phyloP scores from a whole-genome alignment of 225 moss, liverwort and hornwort genomes.

The Bryoerythrophyllum caledonicum region DNA sequence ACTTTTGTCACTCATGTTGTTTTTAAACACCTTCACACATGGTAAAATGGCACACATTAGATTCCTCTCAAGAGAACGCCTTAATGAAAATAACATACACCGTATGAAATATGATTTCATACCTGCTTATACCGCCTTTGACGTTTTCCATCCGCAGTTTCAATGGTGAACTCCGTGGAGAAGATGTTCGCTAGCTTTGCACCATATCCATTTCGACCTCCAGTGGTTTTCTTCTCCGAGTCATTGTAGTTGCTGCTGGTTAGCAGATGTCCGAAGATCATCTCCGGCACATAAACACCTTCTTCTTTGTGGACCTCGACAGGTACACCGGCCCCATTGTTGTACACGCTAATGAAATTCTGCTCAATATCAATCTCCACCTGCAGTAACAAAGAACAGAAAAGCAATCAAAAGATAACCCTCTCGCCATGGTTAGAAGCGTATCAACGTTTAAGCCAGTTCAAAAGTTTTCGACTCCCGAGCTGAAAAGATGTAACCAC shows the following conservation, averaged over 20 bases:
- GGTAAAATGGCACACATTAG: neutral
- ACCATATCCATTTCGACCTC: constrained; percentile 92
- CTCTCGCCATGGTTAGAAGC: neutral
- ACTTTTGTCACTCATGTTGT: constrained; percentile 79
- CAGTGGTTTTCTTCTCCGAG: constrained; percentile 91
- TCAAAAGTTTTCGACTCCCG: neutral
- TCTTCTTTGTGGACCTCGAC: constrained; percentile 89
- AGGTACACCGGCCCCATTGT: constrained; percentile 84
- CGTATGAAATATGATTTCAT: neutral
- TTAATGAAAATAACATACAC: neutral
- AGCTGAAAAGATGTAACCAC: neutral
- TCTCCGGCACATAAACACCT: constrained; percentile 94
- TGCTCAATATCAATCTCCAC: constrained; percentile 74
- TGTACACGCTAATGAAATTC: constrained; percentile 81
- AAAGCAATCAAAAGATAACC: neutral
- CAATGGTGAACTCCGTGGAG: constrained; percentile 88
- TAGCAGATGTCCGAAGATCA: constrained; percentile 98
- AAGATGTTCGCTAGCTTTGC: constrained; percentile 97
- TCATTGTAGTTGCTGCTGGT: constrained; percentile 98
- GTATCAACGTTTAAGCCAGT: neutral
- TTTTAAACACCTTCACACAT: constrained; percentile 70
- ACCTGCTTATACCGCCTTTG: constrained; percentile 90
- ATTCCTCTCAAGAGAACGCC: too few relatives aligned
- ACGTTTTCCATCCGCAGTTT: constrained; percentile 92
- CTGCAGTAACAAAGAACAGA: constrained; percentile 15